phyloP scores from a whole-genome alignment of 106 monocot species.

The Cymbidium sinense region DNA sequence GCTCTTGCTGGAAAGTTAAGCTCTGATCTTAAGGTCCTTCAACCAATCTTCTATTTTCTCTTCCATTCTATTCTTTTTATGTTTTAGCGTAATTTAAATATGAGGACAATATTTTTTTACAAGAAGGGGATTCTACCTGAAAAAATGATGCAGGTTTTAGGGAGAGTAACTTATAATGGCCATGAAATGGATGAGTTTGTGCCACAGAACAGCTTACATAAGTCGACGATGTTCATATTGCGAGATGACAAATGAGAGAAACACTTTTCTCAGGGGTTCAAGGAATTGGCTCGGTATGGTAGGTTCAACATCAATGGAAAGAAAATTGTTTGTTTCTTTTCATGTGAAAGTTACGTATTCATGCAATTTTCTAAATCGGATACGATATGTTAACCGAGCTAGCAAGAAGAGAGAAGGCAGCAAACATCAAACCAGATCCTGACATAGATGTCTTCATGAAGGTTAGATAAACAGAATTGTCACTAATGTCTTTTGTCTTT shows the following conservation, averaged over 20 bases:
- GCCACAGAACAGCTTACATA: conserved; percentile 26
- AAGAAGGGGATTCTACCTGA: neutral
- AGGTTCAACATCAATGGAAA: neutral
- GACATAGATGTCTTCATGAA: conserved; percentile 75
- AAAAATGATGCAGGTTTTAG: conserved; percentile 27
- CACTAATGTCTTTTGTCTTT: neutral
- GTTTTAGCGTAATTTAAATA: neutral
- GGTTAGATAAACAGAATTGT: conserved; percentile 24
- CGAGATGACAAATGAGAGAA: conserved; percentile 22
- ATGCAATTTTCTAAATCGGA: neutral
- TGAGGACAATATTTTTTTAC: too few relatives aligned
- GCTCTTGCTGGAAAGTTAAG: conserved; percentile 57
- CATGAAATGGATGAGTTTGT: conserved; percentile 40
- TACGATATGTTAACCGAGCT: conserved; percentile 65
- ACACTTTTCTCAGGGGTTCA: conserved; percentile 28
- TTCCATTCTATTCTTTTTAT: neutral
- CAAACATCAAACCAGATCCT: conserved; percentile 63
- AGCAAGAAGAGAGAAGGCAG: conserved; percentile 60
- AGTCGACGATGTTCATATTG: conserved; percentile 32
- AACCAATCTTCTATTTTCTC: neutral
- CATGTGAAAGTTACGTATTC: neutral
- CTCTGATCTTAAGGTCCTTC: conserved; percentile 37
- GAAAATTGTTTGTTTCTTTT: neutral
- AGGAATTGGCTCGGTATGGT: conserved; percentile 43
- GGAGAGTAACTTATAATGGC: conserved; percentile 36